A percentile compares a stretch with the other conserved stretches of the same genome.
phyloP scores from a whole-genome alignment of 176 grass and related monocot genomes.

The Poa pratensis region DNA sequence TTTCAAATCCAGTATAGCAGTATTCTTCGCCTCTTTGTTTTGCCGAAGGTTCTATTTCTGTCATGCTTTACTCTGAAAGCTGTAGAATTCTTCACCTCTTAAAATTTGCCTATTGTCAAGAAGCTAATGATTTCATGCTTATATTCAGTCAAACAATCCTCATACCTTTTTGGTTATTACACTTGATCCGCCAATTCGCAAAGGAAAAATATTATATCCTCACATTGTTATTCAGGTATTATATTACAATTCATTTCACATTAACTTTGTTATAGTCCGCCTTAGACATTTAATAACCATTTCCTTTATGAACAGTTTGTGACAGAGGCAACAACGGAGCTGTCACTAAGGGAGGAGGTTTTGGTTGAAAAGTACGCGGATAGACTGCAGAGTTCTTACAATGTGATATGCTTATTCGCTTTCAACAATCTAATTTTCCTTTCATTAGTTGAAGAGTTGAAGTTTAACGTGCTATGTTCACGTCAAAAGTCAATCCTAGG shows the following conservation, averaged over 20 bases:
- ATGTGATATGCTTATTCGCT: conserved; percentile 58
- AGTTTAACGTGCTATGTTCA: conserved; percentile 8
- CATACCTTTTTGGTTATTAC: conserved; percentile 94
- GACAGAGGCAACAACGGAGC: conserved; percentile 63
- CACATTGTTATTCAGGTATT: conserved; percentile 98
- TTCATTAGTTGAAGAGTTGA: not conserved
- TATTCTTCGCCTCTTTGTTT: conserved; percentile 85
- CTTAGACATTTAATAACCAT: conserved; percentile 32
- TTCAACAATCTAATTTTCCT: not conserved
- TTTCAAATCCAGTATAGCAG: conserved; percentile 91
- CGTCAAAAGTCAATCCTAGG: not conserved
- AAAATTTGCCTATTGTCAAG: not conserved
- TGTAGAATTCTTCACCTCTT: conserved; percentile 9
- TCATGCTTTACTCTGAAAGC: not conserved
- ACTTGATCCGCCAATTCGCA: conserved; percentile 94
- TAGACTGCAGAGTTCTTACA: conserved; percentile 71
- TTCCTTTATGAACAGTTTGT: conserved; percentile 66
- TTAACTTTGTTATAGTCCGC: conserved; percentile 20
- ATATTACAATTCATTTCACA: conserved; percentile 31
- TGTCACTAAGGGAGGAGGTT: conserved; percentile 66
- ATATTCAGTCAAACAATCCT: conserved; percentile 79
- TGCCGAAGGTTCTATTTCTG: conserved; percentile 77
- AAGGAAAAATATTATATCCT: conserved; percentile 88
- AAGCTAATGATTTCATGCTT: conserved; percentile 41
- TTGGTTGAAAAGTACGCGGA: conserved; percentile 85